These are phyloP conservation scores for Carex pumila DNA, from an alignment of 176 grass and related monocot species.

Conservation along the genomic window DNA sequence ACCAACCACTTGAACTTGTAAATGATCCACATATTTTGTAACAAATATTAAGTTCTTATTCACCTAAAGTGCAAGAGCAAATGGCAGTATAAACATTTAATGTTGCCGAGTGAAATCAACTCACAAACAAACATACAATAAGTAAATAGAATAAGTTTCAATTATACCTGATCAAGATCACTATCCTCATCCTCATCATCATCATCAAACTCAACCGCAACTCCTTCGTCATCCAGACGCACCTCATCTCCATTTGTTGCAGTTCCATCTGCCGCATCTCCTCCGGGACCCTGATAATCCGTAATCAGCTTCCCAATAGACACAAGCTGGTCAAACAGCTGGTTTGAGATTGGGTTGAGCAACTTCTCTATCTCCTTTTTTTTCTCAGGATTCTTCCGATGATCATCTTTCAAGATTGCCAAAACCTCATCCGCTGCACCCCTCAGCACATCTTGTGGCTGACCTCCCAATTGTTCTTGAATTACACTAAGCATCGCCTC, in stretches of 20 bases:
- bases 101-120: neutral
- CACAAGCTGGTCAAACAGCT: slow-evolving; percentile 76
- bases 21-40: neutral
- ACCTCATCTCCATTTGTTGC: slow-evolving; percentile 37
- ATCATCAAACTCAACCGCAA: slow-evolving; percentile 90
- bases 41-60: neutral
- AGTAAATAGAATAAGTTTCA: neutral
- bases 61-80: neutral
- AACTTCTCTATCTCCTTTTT: slow-evolving; percentile 97
- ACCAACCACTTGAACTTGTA: neutral
- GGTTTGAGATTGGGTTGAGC: slow-evolving; percentile 58
- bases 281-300: slow-evolving; percentile 52
- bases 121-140: neutral
- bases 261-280: slow-evolving; percentile 16
- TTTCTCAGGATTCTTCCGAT: slow-evolving; percentile 73
- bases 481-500: slow-evolving; percentile 77
- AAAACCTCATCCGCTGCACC: slow-evolving; percentile 72
- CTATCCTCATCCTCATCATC: slow-evolving; percentile 82
- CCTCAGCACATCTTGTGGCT: slow-evolving; percentile 66
- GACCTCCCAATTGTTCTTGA: slow-evolving; percentile 69
- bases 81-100: neutral
- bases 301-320: slow-evolving; percentile 77
- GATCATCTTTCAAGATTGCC: slow-evolving; percentile 67
- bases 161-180: slow-evolving; percentile 75
- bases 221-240: slow-evolving; percentile 75